Base-by-base conservation (phyloP, 1,284 basidiomycete species). In the Rhodotorula sp. region DNA sequence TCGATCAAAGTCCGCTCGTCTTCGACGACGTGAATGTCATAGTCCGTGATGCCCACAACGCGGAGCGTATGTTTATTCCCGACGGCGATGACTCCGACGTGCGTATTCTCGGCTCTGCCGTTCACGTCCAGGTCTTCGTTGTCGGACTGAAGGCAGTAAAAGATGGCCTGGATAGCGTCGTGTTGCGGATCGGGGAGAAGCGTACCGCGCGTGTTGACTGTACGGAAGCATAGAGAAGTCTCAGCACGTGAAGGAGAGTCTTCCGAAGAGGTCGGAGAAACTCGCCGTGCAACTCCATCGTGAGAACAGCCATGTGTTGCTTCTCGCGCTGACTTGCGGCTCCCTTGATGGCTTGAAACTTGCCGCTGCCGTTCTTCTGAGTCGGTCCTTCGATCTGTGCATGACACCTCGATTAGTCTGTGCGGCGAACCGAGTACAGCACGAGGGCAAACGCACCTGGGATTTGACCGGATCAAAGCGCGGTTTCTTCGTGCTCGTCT, bases 211-310 rank as follows among this genome's bases (percentile, higher is more conserved):
- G 89, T 89, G 49, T 85, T 87, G 21, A 86, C 90, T 91, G 58
- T 16, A 58, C 64, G 8, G 23, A 49, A 10, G 38, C 38, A 38
- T 10, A 10, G 12, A 7, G 1, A 38, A 10, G 38, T 10, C 7
- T 38, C 38, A 38, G 38, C 38, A 10, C 7, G 38, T 38, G 8
- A 38, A 10, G 38, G 12, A 38, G 1, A 38, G 38, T 38, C 38
- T 38, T n/a, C 12, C 3, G 45, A 28, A 7, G 7, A 34, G 28
- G 21, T 14, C 45, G 38, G 6, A 34, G 26, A 48, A 57, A 74
- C 86, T 75, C 70, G 90, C 93, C 90, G 79, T 94, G 91, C 1
- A 94, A 82, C 80, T 98, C 95, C 60, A 97, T 79, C 4, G 90
- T 87, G 58, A 98, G 81, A 15, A 92, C 83, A 0, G 89, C 87